Evolutionary conservation across 768 basidiomycete species (phyloP), one percentile per base, ranked within the genome.

Genomic region (Ephemerocybe angulata): DNA sequence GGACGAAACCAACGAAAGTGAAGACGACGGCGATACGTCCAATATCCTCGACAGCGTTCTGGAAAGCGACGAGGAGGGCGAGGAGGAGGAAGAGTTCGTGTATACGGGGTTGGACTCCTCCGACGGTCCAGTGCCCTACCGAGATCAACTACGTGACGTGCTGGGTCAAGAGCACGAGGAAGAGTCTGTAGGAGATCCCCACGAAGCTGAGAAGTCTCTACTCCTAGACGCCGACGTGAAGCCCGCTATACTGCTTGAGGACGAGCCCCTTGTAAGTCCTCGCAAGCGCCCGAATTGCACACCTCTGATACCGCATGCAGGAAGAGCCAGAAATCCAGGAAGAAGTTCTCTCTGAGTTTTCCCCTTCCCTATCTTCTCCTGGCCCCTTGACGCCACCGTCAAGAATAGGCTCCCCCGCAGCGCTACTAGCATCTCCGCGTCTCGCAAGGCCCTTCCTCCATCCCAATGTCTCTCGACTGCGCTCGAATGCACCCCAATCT

Each of bases 401-500:
- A 19, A 66, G 68, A 38, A 59, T 74, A 29, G 67, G 63, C 11
- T 75, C 76, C n/a, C 76, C 76, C 19, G 62, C 56, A 38, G 61
- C 61, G 30, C 68, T 59, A 33, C 67, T 67, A 3, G 64, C 63
- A 12, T 68, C 72, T 25, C 67, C 74, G 17, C 77, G 72, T 57
- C 64, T 78, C 10, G 70, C 80, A 3, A 77, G 79, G 35, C 79
- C 84, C 12, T 90, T 86, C 65, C 66, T 90, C 19, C 85, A 88
- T 61, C 87, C 87, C 3, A 80, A 76, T n/a, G 80, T 90, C 5
- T 93, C 90, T 27, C 81, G 90, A n/a, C 79, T 90, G 38, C 87
- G 90, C 40, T 90, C 91, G 12, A 78, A 77, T 62, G 76, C 79
- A 5, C 82, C 84, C 12, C 78, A 76, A 38, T 10, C 27, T 1